phyloP scores from a whole-genome alignment of 2,329 filamentous ascomycete species.

The Fusarium sp. region DNA sequence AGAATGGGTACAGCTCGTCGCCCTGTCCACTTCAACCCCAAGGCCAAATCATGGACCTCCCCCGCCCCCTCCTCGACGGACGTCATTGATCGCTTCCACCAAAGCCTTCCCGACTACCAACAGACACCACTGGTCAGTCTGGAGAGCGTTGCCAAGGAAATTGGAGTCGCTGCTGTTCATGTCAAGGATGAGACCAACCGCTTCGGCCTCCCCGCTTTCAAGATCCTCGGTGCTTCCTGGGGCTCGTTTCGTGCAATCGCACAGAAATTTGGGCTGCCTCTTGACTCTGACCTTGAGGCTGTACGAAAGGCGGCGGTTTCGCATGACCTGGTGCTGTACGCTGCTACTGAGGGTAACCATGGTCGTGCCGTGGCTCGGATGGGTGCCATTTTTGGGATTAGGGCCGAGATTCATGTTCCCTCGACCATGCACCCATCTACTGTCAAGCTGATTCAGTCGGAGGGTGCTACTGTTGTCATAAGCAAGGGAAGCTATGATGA shows the following conservation, averaged over 20 bases:
- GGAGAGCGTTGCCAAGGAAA: constrained; percentile 60
- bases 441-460: constrained; percentile 61
- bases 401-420: constrained; percentile 69
- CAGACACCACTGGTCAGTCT: constrained; percentile 63
- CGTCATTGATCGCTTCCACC: constrained; percentile 59
- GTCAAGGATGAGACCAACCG: constrained; percentile 76
- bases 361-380: constrained; percentile 76
- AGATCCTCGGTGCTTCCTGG: constrained; percentile 82
- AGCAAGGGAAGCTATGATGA: constrained; percentile 69
- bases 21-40: constrained; percentile 39
- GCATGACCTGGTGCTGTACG: constrained; percentile 57
- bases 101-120: constrained; percentile 62
- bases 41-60: constrained; percentile 29
- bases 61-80: constrained; percentile 11
- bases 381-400: constrained; percentile 64
- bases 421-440: constrained; percentile 62
- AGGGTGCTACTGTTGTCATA: constrained; percentile 67
- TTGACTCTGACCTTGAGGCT: constrained; percentile 53
- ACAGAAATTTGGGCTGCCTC: constrained; percentile 53
- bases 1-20: constrained; percentile 37
- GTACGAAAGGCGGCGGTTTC: constrained; percentile 49
- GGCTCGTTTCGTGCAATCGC: constrained; percentile 67
- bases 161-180: constrained; percentile 65
- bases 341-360: constrained; percentile 79
- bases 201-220: constrained; percentile 76